Evolutionary conservation across 257 asterid genomes (phyloP).

Genomic region (Rehmannia glutinosa): DNA sequence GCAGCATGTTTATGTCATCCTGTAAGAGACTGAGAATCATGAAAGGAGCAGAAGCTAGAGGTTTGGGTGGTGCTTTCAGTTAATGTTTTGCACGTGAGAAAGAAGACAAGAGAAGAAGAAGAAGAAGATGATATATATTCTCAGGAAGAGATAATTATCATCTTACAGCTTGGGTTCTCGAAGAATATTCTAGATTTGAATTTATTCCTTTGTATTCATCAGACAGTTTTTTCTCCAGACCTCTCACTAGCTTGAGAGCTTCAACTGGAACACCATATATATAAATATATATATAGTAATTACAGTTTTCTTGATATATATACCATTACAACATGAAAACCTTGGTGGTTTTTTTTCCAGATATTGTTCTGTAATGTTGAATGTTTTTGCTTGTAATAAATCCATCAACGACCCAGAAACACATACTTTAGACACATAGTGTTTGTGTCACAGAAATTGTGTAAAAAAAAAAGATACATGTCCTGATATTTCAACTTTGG

Average conservation of each 20-base stretch:
- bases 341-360: slow-evolving; percentile 45
- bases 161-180: slow-evolving; percentile 57
- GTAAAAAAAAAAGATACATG: not conserved
- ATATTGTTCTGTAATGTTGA: slow-evolving; percentile 31
- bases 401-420: slow-evolving; percentile 11
- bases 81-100: not conserved
- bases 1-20: slow-evolving; percentile 74
- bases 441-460: slow-evolving; percentile 11
- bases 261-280: slow-evolving; percentile 18
- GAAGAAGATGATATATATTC: slow-evolving; percentile 23
- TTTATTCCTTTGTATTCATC: slow-evolving; percentile 19
- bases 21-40: slow-evolving; percentile 81
- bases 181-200: slow-evolving; percentile 15
- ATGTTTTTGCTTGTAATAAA: slow-evolving; percentile 36
- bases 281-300: slow-evolving; percentile 15
- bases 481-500: not conserved
- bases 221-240: slow-evolving; percentile 15
- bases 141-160: slow-evolving; percentile 27
- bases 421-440: slow-evolving; percentile 15
- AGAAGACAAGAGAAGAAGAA: not conserved
- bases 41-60: slow-evolving; percentile 78
- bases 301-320: slow-evolving; percentile 18
- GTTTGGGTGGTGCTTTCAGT: slow-evolving; percentile 41
- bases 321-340: slow-evolving; percentile 23
- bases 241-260: slow-evolving; percentile 21